These are phyloP conservation scores for Panaeolus cyanescens DNA, from an alignment of 768 basidiomycete species.

Conservation along the genomic window DNA sequence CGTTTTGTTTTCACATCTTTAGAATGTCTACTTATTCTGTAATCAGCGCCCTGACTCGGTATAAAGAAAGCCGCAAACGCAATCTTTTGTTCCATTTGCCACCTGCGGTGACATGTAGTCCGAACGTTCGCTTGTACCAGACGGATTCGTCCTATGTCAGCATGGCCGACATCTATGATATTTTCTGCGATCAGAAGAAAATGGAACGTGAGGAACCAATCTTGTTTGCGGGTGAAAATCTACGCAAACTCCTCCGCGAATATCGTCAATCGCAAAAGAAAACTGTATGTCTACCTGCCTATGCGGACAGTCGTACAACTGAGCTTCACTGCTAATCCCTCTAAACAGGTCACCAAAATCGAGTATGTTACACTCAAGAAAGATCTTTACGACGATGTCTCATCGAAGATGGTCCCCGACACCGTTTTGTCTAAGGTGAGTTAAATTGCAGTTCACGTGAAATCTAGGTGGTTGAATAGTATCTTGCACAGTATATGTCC, in stretches of 20 bases:
- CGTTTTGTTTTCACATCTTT: slow-evolving; percentile 16
- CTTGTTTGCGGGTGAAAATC: slow-evolving; percentile 82
- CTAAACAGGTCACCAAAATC: slow-evolving; percentile 52
- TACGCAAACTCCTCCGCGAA: slow-evolving; percentile 68
- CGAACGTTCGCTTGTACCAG: slow-evolving; percentile 82
- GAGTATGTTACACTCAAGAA: slow-evolving; percentile 75
- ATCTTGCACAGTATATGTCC: slow-evolving; percentile 78
- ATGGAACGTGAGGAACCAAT: slow-evolving; percentile 88
- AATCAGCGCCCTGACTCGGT: slow-evolving; percentile 73
- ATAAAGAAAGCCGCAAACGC: slow-evolving; percentile 92
- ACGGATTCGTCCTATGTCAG: slow-evolving; percentile 90
- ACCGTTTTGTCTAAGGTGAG: slow-evolving; percentile 81
- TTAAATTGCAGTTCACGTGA: slow-evolving; percentile 9
- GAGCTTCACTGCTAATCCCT: slow-evolving; percentile 2
- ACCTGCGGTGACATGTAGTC: slow-evolving; percentile 80
- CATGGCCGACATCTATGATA: slow-evolving; percentile 92
- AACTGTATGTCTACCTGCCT: slow-evolving; percentile 46
- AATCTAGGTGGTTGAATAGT: not conserved
- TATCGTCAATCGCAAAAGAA: slow-evolving; percentile 35
- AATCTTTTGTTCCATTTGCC: slow-evolving; percentile 93
- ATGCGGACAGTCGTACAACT: slow-evolving; percentile 25
- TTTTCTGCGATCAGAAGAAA: slow-evolving; percentile 74
- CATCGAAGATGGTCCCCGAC: slow-evolving; percentile 87
- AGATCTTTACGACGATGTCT: slow-evolving; percentile 88
- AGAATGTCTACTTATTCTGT: not conserved